Conservation (phyloP, 441 rosid genomes). For the Populus tomentosa region DNA sequence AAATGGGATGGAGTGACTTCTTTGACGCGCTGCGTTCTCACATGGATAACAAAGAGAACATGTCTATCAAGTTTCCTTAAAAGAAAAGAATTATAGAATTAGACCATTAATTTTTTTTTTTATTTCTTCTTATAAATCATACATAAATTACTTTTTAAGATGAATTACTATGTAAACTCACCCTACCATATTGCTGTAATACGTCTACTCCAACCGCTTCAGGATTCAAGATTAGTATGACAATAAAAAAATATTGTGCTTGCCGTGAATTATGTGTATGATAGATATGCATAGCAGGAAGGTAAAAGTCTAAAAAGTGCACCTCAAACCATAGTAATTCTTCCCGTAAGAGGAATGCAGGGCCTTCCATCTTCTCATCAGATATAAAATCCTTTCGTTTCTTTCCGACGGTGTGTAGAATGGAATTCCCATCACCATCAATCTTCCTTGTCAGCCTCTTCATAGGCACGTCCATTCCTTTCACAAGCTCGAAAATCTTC, state of each 20-base stretch:
- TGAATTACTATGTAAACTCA: too few species aligned
- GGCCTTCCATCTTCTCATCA: conserved; percentile 21
- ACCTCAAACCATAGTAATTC: conserved; percentile 17
- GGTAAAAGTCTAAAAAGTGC: neutral
- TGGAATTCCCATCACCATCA: conserved; percentile 12
- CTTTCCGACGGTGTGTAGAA: conserved; percentile 13
- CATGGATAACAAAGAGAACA: too few species aligned
- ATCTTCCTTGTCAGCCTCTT: conserved; percentile 12
- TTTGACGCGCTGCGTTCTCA: too few species aligned
- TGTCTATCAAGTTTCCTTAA: neutral
- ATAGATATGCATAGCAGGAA: neutral
- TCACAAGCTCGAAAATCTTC: conserved; percentile 14
- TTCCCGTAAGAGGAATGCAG: conserved; percentile 11
- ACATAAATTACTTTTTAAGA: too few species aligned
- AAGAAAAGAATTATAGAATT: neutral
- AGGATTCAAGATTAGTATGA: too few species aligned
- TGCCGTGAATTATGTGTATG: too few species aligned
- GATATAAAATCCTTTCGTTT: conserved; percentile 14
- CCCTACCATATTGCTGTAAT: too few species aligned
- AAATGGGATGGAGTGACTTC: too few species aligned
- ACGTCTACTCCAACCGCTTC: too few species aligned
- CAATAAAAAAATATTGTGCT: too few species aligned
- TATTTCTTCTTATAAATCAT: too few species aligned
- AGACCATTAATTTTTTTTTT: too few species aligned
- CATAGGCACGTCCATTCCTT: conserved; percentile 9